These are phyloP conservation scores for Balansia obtecta DNA, from an alignment of 2,329 filamentous ascomycete genomes.

Conservation along the genomic window DNA sequence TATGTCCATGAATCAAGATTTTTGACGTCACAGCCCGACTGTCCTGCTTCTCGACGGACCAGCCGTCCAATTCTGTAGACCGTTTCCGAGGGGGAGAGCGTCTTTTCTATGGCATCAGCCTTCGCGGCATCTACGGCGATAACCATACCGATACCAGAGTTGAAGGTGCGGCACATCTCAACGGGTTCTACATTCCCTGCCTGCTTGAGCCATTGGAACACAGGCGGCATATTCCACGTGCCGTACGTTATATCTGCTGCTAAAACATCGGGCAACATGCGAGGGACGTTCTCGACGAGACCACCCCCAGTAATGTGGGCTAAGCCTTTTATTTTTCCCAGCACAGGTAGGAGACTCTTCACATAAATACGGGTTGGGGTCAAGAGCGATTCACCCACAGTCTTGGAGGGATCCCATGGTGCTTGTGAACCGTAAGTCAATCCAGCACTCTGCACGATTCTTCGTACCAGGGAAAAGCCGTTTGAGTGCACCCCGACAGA, in stretches of 20 bases:
- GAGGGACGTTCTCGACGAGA: slow-evolving; percentile 83
- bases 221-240: slow-evolving; percentile 61
- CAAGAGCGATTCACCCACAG: slow-evolving; percentile 65
- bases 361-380: slow-evolving; percentile 94
- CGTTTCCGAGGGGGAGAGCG: slow-evolving; percentile 56
- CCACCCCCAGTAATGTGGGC: slow-evolving; percentile 96
- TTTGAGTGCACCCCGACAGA: slow-evolving; percentile 91
- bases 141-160: slow-evolving; percentile 91
- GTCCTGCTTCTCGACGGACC: slow-evolving; percentile 36
- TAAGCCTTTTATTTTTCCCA: slow-evolving; percentile 71
- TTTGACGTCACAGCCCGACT: slow-evolving; percentile 21
- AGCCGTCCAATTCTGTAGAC: slow-evolving; percentile 68
- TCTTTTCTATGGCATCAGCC: slow-evolving; percentile 44
- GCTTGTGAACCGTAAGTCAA: slow-evolving; percentile 59
- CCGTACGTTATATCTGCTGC: slow-evolving; percentile 69
- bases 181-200: slow-evolving; percentile 55
- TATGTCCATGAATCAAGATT: slow-evolving; percentile 22
- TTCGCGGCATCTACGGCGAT: slow-evolving; percentile 59
- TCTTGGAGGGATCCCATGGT: slow-evolving; percentile 58
- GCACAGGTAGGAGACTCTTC: slow-evolving; percentile 58
- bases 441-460: slow-evolving; percentile 64
- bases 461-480: slow-evolving; percentile 91
- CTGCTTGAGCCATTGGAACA: slow-evolving; percentile 78
- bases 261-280: slow-evolving; percentile 73
- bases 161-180: slow-evolving; percentile 91